Evolutionary conservation across 2,329 filamentous ascomycete species (phyloP), one percentile per base, ranked within the genome.

Genomic region (Diaporthe velutina): DNA sequence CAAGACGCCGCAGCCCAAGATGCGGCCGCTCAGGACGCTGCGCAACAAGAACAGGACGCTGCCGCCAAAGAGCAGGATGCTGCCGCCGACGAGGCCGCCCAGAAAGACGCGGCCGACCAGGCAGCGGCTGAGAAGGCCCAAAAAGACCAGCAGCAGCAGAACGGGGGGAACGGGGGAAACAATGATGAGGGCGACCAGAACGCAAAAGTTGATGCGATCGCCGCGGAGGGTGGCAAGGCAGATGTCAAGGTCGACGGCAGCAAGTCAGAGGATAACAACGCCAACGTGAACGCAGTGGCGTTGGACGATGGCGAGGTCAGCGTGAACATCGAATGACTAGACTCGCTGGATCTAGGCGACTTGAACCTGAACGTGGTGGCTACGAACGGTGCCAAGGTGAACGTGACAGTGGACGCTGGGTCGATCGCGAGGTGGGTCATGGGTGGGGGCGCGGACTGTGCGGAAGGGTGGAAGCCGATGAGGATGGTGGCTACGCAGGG

Each of bases 321-420:
- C 45, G 64, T 67, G 0, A 67, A 67, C 4, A 19, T 52, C 45
- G 64, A 67, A 67, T 67, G 64, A 67, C 64, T 67, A 67, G 64
- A 67, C 45, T 52, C 45, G 45, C 64, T 67, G 64, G 64, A 67
- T 67, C 9, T 67, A 5, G 61, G 28, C 6, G 45, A 67, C n/a
- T 38, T 67, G 45, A 67, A 52, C 30, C 64, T 67, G 30, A 67
- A 52, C 22, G 64, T 67, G 30, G 30, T 67, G 22, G 64, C 64
- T 2, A 67, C 64, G 30, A 28, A 67, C n/a, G 64, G 64, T 2
- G 64, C 64, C 3, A 67, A 67, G 45, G 64, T 67, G 30, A 67
- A 38, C n/a, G 64, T 67, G 64, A 52, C 45, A 2, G 9, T 67
- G 22, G 64, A 52, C 45, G 64, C 30, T 38, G 64, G 64, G 30